Evolutionary conservation across 2,329 filamentous ascomycete species (phyloP).

Genomic region (Penicillium oxalicum): DNA sequence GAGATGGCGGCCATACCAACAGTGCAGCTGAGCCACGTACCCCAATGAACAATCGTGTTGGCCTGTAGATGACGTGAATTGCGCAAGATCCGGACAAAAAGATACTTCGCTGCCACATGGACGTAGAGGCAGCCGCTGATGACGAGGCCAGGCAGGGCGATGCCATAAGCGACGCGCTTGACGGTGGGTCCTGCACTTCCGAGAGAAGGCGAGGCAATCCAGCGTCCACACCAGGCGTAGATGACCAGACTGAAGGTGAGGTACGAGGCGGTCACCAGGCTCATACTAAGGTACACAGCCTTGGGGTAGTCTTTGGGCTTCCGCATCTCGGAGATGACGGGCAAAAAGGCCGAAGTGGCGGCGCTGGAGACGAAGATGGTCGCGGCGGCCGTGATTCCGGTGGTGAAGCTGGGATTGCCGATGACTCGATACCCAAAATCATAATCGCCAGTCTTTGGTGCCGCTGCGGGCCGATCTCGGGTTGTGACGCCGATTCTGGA

Average conservation of each 20-base stretch:
- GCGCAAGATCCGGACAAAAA: slow-evolving; percentile 52
- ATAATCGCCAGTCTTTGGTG: slow-evolving; percentile 53
- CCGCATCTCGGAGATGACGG: slow-evolving; percentile 61
- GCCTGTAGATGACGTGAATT: slow-evolving; percentile 47
- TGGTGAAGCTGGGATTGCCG: slow-evolving; percentile 52
- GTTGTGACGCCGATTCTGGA: slow-evolving; percentile 50
- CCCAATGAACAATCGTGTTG: slow-evolving; percentile 50
- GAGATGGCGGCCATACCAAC: slow-evolving; percentile 39
- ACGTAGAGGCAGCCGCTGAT: slow-evolving; percentile 46
- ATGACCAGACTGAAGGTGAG: slow-evolving; percentile 55
- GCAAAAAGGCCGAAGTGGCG: slow-evolving; percentile 56
- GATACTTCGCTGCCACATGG: slow-evolving; percentile 47
- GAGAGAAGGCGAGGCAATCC: slow-evolving; percentile 57
- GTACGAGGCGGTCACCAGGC: slow-evolving; percentile 52
- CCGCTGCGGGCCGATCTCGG: slow-evolving; percentile 53
- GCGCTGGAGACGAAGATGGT: slow-evolving; percentile 58
- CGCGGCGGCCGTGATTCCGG: slow-evolving; percentile 52
- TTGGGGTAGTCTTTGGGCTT: slow-evolving; percentile 56
- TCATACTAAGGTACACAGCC: slow-evolving; percentile 55
- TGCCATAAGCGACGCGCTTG: slow-evolving; percentile 58
- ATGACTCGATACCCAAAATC: slow-evolving; percentile 56
- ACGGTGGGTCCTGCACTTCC: slow-evolving; percentile 55
- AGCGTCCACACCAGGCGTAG: slow-evolving; percentile 57
- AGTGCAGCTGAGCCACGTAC: slow-evolving; percentile 46
- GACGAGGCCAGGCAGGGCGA: slow-evolving; percentile 51